Conservation (phyloP, 2,329 filamentous ascomycete genomes). For the Colletotrichum spaethianum region DNA sequence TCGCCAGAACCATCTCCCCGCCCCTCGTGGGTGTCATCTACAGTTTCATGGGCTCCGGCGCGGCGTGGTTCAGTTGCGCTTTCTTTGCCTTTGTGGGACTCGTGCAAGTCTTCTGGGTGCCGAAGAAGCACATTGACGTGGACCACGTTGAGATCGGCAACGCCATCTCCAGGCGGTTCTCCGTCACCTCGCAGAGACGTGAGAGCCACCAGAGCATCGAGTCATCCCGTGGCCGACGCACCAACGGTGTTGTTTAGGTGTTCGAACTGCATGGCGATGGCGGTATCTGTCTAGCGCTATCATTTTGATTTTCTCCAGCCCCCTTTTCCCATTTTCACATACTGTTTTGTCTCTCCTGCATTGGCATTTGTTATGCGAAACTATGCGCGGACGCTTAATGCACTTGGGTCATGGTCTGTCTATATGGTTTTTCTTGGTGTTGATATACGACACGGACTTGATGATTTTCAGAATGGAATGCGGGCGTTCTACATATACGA, state of each 20-base stretch:
- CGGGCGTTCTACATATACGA: constrained; percentile 18
- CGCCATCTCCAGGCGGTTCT: constrained; percentile 24
- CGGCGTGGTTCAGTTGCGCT: constrained; percentile 58
- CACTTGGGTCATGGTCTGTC: not conserved
- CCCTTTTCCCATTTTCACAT: not conserved
- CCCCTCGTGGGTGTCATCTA: constrained; percentile 79
- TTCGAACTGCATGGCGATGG: not conserved
- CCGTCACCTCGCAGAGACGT: constrained; percentile 27
- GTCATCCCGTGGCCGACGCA: constrained; percentile 22
- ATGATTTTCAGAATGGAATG: constrained; percentile 10
- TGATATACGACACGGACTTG: constrained; percentile 3
- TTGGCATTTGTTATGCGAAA: constrained; percentile 13
- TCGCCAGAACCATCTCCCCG: constrained; percentile 78
- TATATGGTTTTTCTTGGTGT: not conserved
- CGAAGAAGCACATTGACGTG: constrained; percentile 43
- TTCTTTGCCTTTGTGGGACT: constrained; percentile 31
- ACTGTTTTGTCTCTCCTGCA: constrained; percentile 8
- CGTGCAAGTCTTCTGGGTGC: constrained; percentile 40
- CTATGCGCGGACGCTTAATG: constrained; percentile 5
- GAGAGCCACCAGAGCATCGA: constrained; percentile 24
- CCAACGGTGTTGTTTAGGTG: constrained; percentile 6
- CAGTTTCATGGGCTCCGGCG: constrained; percentile 66
- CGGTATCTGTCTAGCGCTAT: not conserved
- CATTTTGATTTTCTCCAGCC: not conserved
- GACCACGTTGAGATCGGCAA: constrained; percentile 42